phyloP scores from a whole-genome alignment of 1,284 basidiomycete genomes.

The Trichosporon sp. region DNA sequence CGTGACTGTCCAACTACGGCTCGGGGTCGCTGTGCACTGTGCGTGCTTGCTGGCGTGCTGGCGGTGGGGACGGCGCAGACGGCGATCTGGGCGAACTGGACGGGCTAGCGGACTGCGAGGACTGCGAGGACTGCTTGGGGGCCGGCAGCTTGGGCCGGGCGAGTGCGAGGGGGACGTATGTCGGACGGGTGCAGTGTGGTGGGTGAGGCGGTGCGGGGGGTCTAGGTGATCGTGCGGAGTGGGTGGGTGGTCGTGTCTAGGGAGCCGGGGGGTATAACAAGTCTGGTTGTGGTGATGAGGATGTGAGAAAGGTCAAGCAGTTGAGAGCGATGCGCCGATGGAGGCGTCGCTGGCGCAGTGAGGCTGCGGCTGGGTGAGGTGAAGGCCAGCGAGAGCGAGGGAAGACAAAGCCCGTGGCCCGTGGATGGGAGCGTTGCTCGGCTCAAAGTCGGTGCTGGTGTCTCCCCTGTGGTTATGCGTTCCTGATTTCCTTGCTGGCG shows the following conservation, averaged over 20 bases:
- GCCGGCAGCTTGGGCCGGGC: not conserved
- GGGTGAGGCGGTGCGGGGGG: not conserved
- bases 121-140: too few species aligned
- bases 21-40: not conserved
- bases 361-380: not conserved
- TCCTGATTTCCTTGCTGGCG: not conserved
- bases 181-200: not conserved
- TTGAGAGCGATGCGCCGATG: not conserved
- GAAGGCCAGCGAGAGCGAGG: not conserved
- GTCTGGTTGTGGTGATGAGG: not conserved
- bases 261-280: not conserved
- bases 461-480: not conserved
- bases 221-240: not conserved
- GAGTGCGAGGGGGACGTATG: not conserved
- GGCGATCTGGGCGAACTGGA: not conserved
- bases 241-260: not conserved
- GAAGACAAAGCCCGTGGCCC: not conserved
- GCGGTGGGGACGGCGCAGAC: not conserved
- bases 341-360: not conserved
- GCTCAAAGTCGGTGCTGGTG: too few species aligned
- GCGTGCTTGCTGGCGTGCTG: not conserved
- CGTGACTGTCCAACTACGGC: not conserved
- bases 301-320: not conserved
- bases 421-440: not conserved
- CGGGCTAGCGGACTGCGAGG: too few species aligned